Conservation (phyloP, 108 stramenopile genomes). For the Skeletonema grethae region DNA sequence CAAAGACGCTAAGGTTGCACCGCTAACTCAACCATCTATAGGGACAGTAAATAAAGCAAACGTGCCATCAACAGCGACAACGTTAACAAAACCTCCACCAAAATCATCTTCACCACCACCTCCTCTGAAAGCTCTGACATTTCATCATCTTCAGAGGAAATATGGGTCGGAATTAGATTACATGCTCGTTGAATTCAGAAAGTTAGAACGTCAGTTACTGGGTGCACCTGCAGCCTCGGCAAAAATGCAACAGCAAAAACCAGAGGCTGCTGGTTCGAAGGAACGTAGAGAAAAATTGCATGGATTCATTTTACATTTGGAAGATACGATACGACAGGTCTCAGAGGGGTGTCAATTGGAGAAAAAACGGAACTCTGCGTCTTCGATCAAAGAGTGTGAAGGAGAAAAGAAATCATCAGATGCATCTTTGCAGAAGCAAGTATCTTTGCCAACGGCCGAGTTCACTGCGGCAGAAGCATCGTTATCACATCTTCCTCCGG, state of each 20-base stretch:
- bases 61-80: conserved; percentile 10
- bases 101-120: conserved; percentile 18
- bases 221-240: conserved; percentile 51
- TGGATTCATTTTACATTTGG: conserved; percentile 80
- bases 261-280: conserved; percentile 69
- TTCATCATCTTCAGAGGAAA: conserved; percentile 64
- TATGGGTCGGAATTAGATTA: conserved; percentile 77
- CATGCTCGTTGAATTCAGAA: conserved; percentile 84
- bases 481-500: conserved; percentile 51
- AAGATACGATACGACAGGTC: conserved; percentile 82
- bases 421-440: conserved; percentile 15
- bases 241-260: conserved; percentile 36
- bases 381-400: conserved; percentile 1
- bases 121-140: conserved; percentile 59
- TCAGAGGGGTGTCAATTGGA: conserved; percentile 62
- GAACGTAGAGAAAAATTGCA: conserved; percentile 88
- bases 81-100: conserved; percentile 1
- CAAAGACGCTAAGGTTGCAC: conserved; percentile 1
- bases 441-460: conserved; percentile 26
- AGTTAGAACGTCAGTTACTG: conserved; percentile 78
- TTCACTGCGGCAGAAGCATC: conserved; percentile 41
- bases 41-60: not conserved
- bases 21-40: not conserved
- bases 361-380: conserved; percentile 13
- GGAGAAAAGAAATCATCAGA: conserved; percentile 27